Conservation (phyloP, 495 filamentous ascomycete genomes). For the Annulohypoxylon moriforme region DNA sequence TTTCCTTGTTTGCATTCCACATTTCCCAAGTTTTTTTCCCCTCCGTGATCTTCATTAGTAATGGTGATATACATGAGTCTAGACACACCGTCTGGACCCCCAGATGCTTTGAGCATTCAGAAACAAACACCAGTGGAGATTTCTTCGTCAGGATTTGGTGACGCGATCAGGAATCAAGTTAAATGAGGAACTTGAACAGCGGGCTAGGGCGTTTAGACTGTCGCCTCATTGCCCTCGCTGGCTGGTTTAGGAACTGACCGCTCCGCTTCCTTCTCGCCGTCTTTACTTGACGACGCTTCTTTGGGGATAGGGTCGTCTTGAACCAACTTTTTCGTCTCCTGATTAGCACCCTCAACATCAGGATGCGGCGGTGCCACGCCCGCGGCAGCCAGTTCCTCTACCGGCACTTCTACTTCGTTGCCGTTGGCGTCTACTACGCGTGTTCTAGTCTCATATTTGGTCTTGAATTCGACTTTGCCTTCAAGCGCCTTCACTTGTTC, state of each 20-base stretch:
- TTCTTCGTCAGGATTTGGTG: constrained; percentile 23
- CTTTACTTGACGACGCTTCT: constrained; percentile 68
- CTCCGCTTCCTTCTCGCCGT: constrained; percentile 69
- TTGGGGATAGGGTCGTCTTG: constrained; percentile 58
- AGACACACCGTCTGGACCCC: constrained; percentile 18
- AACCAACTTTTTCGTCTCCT: constrained; percentile 65
- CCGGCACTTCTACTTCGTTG: constrained; percentile 69
- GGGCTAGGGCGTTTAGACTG: constrained; percentile 29
- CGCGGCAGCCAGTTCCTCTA: constrained; percentile 45
- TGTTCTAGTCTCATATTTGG: constrained; percentile 90
- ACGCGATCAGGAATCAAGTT: constrained; percentile 1
- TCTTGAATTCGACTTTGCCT: constrained; percentile 94
- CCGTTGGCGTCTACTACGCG: constrained; percentile 81
- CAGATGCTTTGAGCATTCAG: constrained; percentile 17
- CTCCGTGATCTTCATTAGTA: constrained; percentile 43
- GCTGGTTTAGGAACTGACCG: constrained; percentile 74
- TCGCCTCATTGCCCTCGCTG: constrained; percentile 79
- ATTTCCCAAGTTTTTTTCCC: constrained; percentile 29
- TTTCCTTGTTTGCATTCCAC: constrained; percentile 30
- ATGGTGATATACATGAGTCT: constrained; percentile 39
- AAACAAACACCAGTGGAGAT: constrained; percentile 32
- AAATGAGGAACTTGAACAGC: constrained; percentile 8
- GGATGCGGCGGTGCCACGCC: constrained; percentile 82
- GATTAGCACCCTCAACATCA: constrained; percentile 79
- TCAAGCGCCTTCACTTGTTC: constrained; percentile 84